phyloP scores from a whole-genome alignment of 2,329 filamentous ascomycete species.

The Alternaria sp. region DNA sequence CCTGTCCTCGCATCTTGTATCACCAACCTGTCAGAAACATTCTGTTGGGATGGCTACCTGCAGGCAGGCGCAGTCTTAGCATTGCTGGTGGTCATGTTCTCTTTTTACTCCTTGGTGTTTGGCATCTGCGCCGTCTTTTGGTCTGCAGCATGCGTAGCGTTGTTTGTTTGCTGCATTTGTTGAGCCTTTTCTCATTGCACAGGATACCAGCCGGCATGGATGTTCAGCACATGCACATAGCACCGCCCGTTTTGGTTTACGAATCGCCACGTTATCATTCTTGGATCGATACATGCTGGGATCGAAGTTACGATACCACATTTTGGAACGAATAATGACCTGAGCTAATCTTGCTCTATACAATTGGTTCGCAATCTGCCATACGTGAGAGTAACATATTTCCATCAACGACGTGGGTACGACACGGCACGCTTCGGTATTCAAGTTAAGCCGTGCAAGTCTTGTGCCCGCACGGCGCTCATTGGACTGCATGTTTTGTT shows the following conservation, averaged over 20 bases:
- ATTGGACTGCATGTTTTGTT: background rate
- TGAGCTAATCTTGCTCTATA: conserved; percentile 14
- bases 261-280: conserved; percentile 1
- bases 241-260: conserved; percentile 9
- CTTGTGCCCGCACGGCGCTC: background rate
- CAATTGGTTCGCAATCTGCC: conserved; percentile 8
- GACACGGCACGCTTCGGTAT: background rate
- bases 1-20: conserved; percentile 30
- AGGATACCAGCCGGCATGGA: conserved; percentile 7
- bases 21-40: conserved; percentile 30
- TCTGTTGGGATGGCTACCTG: conserved; percentile 26
- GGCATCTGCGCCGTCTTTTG: conserved; percentile 12
- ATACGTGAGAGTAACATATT: conserved; percentile 5
- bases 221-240: background rate
- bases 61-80: conserved; percentile 13
- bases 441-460: conserved; percentile 6
- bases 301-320: conserved; percentile 18
- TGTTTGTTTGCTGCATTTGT: conserved; percentile 32
- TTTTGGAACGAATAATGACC: conserved; percentile 30
- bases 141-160: conserved; percentile 24
- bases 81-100: conserved; percentile 20
- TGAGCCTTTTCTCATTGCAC: conserved; percentile 3
- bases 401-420: background rate
- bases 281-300: conserved; percentile 14
- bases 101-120: conserved; percentile 21